These are phyloP conservation scores for Tylopilus vinaceipallidus DNA, from an alignment of 768 basidiomycete genomes.

Conservation along the genomic window DNA sequence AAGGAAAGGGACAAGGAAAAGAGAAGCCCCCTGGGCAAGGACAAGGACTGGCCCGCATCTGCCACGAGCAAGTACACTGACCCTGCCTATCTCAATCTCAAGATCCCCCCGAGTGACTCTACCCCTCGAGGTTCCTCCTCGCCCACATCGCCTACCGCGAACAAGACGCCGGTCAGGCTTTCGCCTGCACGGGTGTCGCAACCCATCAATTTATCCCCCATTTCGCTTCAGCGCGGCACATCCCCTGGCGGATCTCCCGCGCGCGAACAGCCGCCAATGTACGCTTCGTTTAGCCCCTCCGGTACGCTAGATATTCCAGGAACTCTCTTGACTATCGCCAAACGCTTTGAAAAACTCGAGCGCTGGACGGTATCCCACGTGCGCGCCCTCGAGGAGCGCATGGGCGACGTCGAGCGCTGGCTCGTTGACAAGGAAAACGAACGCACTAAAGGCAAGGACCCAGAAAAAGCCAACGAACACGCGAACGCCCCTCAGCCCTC, in stretches of 20 bases:
- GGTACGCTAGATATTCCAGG: constrained; percentile 74
- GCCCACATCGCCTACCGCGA: constrained; percentile 65
- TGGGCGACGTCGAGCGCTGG: constrained; percentile 91
- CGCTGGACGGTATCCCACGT: constrained; percentile 90
- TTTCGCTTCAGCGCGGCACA: constrained; percentile 52
- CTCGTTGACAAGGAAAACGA: constrained; percentile 81
- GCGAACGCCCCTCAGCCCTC: constrained; percentile 16
- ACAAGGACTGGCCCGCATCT: constrained; percentile 54
- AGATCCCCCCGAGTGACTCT: constrained; percentile 46
- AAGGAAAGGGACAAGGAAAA: constrained; percentile 57
- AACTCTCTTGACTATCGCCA: constrained; percentile 70
- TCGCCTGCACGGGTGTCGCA: constrained; percentile 43
- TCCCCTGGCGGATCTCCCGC: constrained; percentile 38
- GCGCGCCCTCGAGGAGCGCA: constrained; percentile 84
- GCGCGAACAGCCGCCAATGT: constrained; percentile 62
- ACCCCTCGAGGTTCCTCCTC: constrained; percentile 46
- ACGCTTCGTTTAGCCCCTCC: constrained; percentile 69
- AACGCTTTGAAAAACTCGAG: constrained; percentile 83
- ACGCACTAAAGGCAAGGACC: constrained; percentile 42
- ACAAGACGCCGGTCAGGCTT: constrained; percentile 28
- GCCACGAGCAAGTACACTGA: constrained; percentile 53
- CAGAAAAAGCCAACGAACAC: constrained; percentile 12
- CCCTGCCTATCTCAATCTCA: constrained; percentile 55
- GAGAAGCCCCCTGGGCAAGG: constrained; percentile 40
- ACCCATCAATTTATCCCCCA: constrained; percentile 53